phyloP scores from a whole-genome alignment of 2,329 filamentous ascomycete genomes.

The Verticillium nubilum region DNA sequence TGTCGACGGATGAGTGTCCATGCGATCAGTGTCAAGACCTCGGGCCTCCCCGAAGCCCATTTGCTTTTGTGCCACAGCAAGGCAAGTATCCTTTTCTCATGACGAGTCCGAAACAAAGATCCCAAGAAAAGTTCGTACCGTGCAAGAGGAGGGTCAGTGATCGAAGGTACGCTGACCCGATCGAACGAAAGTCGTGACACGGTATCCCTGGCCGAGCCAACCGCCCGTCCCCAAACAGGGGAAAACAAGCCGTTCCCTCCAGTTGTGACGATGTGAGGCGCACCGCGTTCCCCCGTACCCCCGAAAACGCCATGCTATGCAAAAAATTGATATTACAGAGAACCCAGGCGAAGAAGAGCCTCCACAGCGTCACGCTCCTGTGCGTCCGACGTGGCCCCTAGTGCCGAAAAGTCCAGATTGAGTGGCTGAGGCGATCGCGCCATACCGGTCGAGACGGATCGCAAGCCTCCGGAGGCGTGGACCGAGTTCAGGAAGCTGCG shows the following conservation, averaged over 20 bases:
- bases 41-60: neutral
- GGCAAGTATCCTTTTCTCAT: neutral
- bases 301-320: conserved; percentile 49
- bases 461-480: conserved; percentile 40
- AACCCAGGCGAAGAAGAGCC: conserved; percentile 74
- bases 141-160: conserved; percentile 20
- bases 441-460: conserved; percentile 50
- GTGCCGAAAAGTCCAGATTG: conserved; percentile 45
- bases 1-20: neutral
- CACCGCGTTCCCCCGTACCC: conserved; percentile 7
- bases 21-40: neutral
- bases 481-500: conserved; percentile 35
- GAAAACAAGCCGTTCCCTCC: conserved; percentile 1
- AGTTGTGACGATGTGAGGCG: neutral
- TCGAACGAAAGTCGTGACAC: conserved; percentile 21
- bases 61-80: neutral
- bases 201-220: conserved; percentile 19
- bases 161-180: conserved; percentile 25
- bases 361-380: conserved; percentile 80
- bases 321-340: conserved; percentile 56
- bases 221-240: conserved; percentile 2
- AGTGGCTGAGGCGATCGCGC: conserved; percentile 44
- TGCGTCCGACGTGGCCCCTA: conserved; percentile 52
- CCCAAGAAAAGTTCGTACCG: conserved; percentile 21
- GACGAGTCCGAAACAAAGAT: neutral